Evolutionary conservation across 306 rosid genomes (phyloP), one percentile per base, ranked within the genome.

Genomic region (Notholithocarpus densiflorus): DNA sequence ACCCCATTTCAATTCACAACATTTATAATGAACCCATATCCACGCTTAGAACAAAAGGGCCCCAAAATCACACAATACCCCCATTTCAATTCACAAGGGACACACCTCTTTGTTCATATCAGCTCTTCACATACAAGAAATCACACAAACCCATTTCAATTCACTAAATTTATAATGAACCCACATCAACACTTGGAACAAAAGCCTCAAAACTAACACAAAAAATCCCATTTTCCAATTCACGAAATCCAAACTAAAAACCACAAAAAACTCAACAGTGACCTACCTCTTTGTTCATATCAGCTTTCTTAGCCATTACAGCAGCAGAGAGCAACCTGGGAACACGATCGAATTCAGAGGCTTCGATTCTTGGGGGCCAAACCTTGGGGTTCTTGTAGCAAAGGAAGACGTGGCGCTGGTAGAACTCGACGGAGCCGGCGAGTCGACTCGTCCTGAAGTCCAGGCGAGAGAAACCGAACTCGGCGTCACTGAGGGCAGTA

Each of bases 281-380:
- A 66, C 74, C 19, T 20, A 94, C 98, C 92, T 91, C 89, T 82
- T 88, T 91, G 82, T 79, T 87, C 92, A 92, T 92, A 80, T 89
- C 91, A 15, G 15, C 81, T 85, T 87, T 94, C 82, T 88, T 86
- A 0, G 97, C 89, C 75, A 87, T 59, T 14, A 94, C 93, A 11
- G 98, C 98, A 1, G 93, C 95, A 37, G 93, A 84, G 20, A 94
- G 98, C 87, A 94, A 78, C 87, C 97, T 85, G 1, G 98, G 98
- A 72, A 94, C 81, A 40, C 98, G 95, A 87, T 94, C 97, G n/a
- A 94, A 92, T 86, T 94, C 97, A 0, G 98, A 97, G 51, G 97
- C 97, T 82, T 92, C 98, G 77, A 94, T 92, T 68, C 97, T 87
- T 0, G 97, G 89, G 6, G 97, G 98, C 98, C 98, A 94, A 59